A percentile compares a stretch with the other conserved stretches of the same genome.
phyloP scores from a whole-genome alignment of 306 rosid species.

The Prunus kanzakura region DNA sequence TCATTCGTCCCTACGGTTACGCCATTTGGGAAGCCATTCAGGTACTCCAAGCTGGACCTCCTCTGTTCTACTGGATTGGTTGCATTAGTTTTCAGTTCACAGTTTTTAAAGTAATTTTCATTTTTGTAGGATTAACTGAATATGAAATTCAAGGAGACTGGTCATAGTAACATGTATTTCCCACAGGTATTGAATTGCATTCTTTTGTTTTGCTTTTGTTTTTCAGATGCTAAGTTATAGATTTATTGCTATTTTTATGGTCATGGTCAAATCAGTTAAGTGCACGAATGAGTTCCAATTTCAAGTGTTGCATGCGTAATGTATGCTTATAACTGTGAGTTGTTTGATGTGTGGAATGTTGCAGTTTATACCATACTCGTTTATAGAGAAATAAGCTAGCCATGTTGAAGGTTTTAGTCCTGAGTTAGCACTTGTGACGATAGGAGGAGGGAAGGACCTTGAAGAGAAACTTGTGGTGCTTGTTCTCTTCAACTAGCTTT shows the following conservation, averaged over 20 bases:
- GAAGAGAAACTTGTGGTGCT: constrained; percentile 92
- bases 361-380: constrained; percentile 92
- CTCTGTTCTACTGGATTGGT: not conserved
- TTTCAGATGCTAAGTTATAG: too few relatives aligned
- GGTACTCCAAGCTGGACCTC: constrained; percentile 22
- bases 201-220: too few relatives aligned
- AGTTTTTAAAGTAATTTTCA: not conserved
- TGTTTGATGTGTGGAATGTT: constrained; percentile 20
- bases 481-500: not conserved
- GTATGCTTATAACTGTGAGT: not conserved
- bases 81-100: not conserved
- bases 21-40: constrained; percentile 96
- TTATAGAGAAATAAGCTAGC: constrained; percentile 93
- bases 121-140: constrained; percentile 70
- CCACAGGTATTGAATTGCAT: constrained; percentile 57
- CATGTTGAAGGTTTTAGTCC: constrained; percentile 96
- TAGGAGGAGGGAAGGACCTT: constrained; percentile 94
- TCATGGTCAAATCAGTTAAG: not conserved
- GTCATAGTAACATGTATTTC: constrained; percentile 89
- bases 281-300: not conserved
- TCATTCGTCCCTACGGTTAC: constrained; percentile 92
- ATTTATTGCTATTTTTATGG: too few relatives aligned
- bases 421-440: constrained; percentile 74
- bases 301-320: not conserved
- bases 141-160: constrained; percentile 87